Conservation (phyloP, 352 stramenopile genomes). For the Globisporangium perplexum region DNA sequence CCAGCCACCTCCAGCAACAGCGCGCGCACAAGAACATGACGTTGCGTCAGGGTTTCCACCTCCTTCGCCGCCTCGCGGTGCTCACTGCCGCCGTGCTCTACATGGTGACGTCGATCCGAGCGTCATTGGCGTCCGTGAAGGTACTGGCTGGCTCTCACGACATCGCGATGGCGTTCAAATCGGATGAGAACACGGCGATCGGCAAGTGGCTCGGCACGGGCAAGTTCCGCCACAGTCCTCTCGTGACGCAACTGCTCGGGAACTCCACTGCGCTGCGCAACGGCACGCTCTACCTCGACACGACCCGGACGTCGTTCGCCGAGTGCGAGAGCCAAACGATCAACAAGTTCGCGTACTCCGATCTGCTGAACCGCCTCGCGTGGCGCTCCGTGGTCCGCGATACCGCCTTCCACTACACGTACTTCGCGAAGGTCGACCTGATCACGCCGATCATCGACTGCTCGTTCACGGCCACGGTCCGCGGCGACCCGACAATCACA, state of each 20-base stretch:
- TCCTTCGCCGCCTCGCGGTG: background rate
- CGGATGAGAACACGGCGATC: background rate
- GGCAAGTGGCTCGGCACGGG: constrained; percentile 3
- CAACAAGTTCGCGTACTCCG: background rate
- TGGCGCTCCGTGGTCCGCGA: background rate
- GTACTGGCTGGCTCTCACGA: no score
- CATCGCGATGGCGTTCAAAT: background rate
- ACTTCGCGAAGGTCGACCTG: background rate
- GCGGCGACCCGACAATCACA: background rate
- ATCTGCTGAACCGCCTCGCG: background rate
- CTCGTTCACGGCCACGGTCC: background rate
- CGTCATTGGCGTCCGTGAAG: background rate
- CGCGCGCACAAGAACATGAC: no score
- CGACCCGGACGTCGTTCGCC: background rate
- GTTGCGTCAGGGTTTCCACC: no score
- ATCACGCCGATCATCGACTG: constrained; percentile 1
- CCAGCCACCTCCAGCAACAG: no score
- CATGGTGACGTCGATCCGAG: background rate
- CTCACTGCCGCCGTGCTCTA: background rate
- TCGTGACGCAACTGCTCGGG: constrained; percentile 1
- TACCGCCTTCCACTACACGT: background rate
- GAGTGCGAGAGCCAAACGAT: constrained; percentile 1
- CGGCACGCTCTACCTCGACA: constrained; percentile 2
- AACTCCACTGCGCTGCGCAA: constrained; percentile 1
- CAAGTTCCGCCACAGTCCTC: background rate